Evolutionary conservation across 345 rosid genomes (phyloP).

Genomic region (Anacardium occidentale): DNA sequence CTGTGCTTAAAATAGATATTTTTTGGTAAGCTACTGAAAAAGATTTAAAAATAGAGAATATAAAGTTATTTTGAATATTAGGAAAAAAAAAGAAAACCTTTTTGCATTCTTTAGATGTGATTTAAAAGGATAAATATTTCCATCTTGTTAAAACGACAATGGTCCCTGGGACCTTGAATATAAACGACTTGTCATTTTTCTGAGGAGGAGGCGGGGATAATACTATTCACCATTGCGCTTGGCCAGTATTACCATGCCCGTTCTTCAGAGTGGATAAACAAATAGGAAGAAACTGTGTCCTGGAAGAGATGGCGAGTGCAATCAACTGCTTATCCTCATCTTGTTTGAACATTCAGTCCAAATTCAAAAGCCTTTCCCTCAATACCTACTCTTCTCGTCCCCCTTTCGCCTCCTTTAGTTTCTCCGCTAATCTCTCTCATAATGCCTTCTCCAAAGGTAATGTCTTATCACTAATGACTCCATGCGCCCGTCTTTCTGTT

Average conservation of each 20-base stretch:
- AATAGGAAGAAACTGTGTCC: background rate
- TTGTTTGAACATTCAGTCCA: conserved; percentile 60
- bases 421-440: conserved; percentile 55
- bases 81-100: too few species aligned
- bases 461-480: background rate
- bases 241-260: background rate
- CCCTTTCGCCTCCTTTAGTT: conserved; percentile 44
- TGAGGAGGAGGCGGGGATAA: too few species aligned
- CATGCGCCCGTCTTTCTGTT: background rate
- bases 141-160: too few species aligned
- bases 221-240: too few species aligned
- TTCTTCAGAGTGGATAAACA: conserved; percentile 25
- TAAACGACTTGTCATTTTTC: too few species aligned
- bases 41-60: too few species aligned
- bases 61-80: too few species aligned
- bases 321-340: conserved; percentile 46
- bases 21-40: too few species aligned
- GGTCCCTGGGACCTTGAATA: too few species aligned
- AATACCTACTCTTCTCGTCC: conserved; percentile 24
- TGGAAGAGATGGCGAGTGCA: conserved; percentile 47
- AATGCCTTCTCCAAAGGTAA: conserved; percentile 53
- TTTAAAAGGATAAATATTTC: too few species aligned
- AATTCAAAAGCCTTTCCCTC: conserved; percentile 56
- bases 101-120: too few species aligned
- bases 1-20: too few species aligned